phyloP scores from a whole-genome alignment of 768 basidiomycete species.

The Mycena filopes region DNA sequence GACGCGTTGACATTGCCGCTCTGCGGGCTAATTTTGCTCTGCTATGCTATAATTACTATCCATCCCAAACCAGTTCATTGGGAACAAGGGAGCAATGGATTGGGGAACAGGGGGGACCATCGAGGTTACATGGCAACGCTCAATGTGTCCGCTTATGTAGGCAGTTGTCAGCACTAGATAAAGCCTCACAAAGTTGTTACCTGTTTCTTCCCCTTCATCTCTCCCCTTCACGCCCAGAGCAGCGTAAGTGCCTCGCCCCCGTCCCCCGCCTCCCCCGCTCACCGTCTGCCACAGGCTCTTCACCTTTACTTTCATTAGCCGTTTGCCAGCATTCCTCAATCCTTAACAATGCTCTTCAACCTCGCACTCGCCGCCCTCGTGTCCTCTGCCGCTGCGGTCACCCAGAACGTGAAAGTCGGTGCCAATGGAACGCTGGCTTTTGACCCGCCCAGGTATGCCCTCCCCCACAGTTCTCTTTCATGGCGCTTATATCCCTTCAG shows the following conservation, averaged over 20 bases:
- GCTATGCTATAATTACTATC: too few relatives aligned
- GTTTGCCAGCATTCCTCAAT: slow-evolving; percentile 11
- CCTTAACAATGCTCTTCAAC: slow-evolving; percentile 29
- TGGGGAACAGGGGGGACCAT: too few relatives aligned
- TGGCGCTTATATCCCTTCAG: slow-evolving; percentile 6
- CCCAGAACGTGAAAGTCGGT: slow-evolving; percentile 22
- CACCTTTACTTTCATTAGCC: neutral
- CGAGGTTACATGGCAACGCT: neutral
- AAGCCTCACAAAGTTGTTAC: neutral
- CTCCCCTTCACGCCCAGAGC: slow-evolving; percentile 23
- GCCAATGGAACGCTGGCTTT: slow-evolving; percentile 8
- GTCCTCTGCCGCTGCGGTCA: slow-evolving; percentile 18
- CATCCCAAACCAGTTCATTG: too few relatives aligned
- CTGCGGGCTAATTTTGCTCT: too few relatives aligned
- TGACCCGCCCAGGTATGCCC: slow-evolving; percentile 13
- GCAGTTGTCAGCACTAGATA: too few relatives aligned
- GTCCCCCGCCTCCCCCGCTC: neutral
- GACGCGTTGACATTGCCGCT: too few relatives aligned
- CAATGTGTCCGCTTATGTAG: too few relatives aligned
- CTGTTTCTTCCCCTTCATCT: neutral
- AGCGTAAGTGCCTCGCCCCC: neutral
- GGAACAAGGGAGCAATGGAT: too few relatives aligned
- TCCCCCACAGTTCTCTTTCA: neutral
- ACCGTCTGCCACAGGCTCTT: slow-evolving; percentile 2
- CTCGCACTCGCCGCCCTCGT: slow-evolving; percentile 25